These are phyloP conservation scores for Lactarius sanguifluus DNA, from an alignment of 768 basidiomycete genomes.

Conservation along the genomic window DNA sequence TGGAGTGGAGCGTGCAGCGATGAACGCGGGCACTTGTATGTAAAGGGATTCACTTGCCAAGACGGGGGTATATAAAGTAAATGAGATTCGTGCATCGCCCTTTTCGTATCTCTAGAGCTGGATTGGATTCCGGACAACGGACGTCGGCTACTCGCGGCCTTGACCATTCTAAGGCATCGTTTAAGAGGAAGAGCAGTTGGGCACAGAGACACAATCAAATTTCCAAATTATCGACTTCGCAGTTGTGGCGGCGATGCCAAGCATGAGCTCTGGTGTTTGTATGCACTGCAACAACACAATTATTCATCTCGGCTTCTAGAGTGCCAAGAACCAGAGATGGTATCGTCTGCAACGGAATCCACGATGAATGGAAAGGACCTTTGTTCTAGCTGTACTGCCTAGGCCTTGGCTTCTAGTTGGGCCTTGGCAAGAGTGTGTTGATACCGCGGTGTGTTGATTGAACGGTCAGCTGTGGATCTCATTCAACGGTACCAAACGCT, in stretches of 20 bases:
- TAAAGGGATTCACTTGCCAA: not conserved
- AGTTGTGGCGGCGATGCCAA: conserved; percentile 2
- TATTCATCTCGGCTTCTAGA: not conserved
- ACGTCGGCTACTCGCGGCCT: too few relatives aligned
- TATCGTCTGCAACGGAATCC: not conserved
- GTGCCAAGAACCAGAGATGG: not conserved
- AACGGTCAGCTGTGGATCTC: not conserved
- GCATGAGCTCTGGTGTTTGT: not conserved
- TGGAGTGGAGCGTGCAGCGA: not conserved
- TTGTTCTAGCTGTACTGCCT: not conserved
- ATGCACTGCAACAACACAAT: not conserved
- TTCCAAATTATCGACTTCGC: too few relatives aligned
- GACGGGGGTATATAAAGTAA: conserved; percentile 4
- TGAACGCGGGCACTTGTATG: not conserved
- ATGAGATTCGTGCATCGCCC: too few relatives aligned
- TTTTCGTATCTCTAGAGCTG: too few relatives aligned
- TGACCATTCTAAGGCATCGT: too few relatives aligned
- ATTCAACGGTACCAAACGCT: not conserved
- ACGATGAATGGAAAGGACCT: conserved; percentile 1
- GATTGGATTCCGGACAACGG: too few relatives aligned
- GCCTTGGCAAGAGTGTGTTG: not conserved
- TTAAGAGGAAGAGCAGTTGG: too few relatives aligned
- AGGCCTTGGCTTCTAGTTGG: not conserved
- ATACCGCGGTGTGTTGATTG: not conserved
- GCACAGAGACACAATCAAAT: too few relatives aligned